phyloP scores from a whole-genome alignment of 768 basidiomycete species.

The Lactarius vividus region DNA sequence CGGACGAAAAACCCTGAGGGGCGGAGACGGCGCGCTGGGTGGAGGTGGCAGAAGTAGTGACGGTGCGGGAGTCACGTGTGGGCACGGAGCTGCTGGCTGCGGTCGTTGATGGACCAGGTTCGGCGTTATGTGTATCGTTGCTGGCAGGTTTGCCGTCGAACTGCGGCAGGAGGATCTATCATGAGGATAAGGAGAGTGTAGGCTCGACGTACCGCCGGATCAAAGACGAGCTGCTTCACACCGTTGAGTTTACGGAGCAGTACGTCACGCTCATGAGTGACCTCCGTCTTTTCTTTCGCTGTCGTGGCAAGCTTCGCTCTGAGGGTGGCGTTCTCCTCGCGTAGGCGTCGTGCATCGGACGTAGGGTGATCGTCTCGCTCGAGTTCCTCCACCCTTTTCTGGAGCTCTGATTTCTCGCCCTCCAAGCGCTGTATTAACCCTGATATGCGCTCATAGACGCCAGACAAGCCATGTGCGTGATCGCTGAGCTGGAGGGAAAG shows the following conservation, averaged over 20 bases:
- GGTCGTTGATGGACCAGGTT: neutral
- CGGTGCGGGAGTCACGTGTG: neutral
- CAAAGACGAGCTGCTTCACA: slow-evolving; percentile 16
- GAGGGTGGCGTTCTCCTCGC: slow-evolving; percentile 23
- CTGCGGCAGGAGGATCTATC: neutral
- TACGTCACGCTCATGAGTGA: slow-evolving; percentile 20
- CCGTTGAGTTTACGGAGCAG: slow-evolving; percentile 15
- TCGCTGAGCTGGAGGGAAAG: slow-evolving; percentile 5
- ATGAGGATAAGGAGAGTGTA: neutral
- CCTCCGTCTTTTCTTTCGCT: slow-evolving; percentile 15
- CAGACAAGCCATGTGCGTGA: slow-evolving; percentile 5
- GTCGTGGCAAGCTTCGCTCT: slow-evolving; percentile 11
- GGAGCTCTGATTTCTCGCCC: slow-evolving; percentile 30
- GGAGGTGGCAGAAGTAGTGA: neutral
- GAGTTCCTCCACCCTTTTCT: slow-evolving; percentile 38
- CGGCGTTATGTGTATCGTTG: neutral
- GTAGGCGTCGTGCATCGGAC: slow-evolving; percentile 17
- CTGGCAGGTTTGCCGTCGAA: neutral
- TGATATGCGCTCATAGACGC: slow-evolving; percentile 36
- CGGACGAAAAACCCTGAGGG: neutral
- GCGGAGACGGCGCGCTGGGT: neutral
- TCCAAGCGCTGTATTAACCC: slow-evolving; percentile 29
- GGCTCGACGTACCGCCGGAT: neutral
- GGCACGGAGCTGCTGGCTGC: neutral
- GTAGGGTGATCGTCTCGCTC: slow-evolving; percentile 34